Evolutionary conservation across 768 basidiomycete genomes (phyloP).

Genomic region (Tricholoma terreum): DNA sequence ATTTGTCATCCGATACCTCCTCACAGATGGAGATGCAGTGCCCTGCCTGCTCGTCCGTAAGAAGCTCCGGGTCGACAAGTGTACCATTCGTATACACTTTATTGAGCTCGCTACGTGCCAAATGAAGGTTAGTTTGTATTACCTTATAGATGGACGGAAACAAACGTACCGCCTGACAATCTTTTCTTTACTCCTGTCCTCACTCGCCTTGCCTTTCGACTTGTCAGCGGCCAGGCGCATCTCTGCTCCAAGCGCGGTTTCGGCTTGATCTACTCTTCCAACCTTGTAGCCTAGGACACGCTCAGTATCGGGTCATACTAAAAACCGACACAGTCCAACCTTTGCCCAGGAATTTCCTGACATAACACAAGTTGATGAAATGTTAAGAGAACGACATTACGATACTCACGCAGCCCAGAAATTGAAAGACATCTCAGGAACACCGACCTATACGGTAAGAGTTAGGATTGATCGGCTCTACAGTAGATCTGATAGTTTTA

Average conservation of each 20-base stretch:
- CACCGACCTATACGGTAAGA: constrained; percentile 65
- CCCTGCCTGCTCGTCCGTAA: constrained; percentile 90
- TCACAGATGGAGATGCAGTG: constrained; percentile 92
- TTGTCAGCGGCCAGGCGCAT: constrained; percentile 84
- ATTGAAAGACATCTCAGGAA: constrained; percentile 92
- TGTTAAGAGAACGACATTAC: not conserved
- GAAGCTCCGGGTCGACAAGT: constrained; percentile 83
- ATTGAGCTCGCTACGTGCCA: constrained; percentile 66
- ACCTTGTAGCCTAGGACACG: constrained; percentile 75
- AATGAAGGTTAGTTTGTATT: not conserved
- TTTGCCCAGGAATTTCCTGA: constrained; percentile 80
- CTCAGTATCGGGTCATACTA: not conserved
- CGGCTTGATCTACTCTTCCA: constrained; percentile 93
- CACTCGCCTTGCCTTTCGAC: constrained; percentile 51
- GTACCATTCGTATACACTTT: constrained; percentile 98
- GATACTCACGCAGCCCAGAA: constrained; percentile 81
- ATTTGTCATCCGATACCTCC: constrained; percentile 40
- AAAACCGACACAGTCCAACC: constrained; percentile 32
- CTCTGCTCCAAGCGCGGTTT: constrained; percentile 95
- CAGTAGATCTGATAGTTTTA: constrained; percentile 22
- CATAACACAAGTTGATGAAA: constrained; percentile 1
- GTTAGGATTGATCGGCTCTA: not conserved
- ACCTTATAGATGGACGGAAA: not conserved
- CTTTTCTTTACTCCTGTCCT: constrained; percentile 71
- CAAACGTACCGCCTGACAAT: constrained; percentile 73